Conservation (phyloP, 225 moss, liverwort and hornwort genomes). For the Physcomitrium patens region DNA sequence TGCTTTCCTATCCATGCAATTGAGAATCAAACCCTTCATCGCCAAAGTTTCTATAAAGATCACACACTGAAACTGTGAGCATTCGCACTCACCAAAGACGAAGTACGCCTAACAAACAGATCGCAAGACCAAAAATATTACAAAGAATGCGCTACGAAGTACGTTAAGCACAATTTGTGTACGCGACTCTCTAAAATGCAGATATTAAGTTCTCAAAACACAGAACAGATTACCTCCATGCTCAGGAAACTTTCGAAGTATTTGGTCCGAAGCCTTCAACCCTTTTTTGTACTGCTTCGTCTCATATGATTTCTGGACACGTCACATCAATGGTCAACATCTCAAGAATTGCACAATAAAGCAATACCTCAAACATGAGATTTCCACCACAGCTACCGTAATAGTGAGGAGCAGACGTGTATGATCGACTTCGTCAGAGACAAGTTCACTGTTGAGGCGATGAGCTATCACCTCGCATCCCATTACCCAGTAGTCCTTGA, state of each 20-base stretch:
- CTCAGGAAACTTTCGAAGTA: conserved; percentile 90
- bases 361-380: not conserved
- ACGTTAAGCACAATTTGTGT: not conserved
- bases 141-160: not conserved
- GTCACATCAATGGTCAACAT: conserved; percentile 17
- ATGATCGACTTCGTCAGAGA: not conserved
- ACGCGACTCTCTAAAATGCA: not conserved
- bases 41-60: conserved; percentile 82
- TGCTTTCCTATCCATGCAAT: conserved; percentile 92
- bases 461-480: not conserved
- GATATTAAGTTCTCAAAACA: not conserved
- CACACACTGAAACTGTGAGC: conserved; percentile 23
- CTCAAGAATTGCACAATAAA: conserved; percentile 22
- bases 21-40: conserved; percentile 97
- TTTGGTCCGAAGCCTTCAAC: conserved; percentile 92
- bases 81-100: not conserved
- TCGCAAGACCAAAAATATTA: conserved; percentile 11
- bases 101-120: not conserved
- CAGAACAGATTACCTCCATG: conserved; percentile 73
- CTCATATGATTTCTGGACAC: conserved; percentile 90
- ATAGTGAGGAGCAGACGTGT: not conserved
- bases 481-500: conserved; percentile 25
- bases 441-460: not conserved
- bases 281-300: conserved; percentile 99
- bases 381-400: not conserved